A percentile compares a stretch with the other conserved stretches of the same genome.
Evolutionary conservation across 129 eudicot genomes (phyloP).

Genomic region (Glebionis coronaria): DNA sequence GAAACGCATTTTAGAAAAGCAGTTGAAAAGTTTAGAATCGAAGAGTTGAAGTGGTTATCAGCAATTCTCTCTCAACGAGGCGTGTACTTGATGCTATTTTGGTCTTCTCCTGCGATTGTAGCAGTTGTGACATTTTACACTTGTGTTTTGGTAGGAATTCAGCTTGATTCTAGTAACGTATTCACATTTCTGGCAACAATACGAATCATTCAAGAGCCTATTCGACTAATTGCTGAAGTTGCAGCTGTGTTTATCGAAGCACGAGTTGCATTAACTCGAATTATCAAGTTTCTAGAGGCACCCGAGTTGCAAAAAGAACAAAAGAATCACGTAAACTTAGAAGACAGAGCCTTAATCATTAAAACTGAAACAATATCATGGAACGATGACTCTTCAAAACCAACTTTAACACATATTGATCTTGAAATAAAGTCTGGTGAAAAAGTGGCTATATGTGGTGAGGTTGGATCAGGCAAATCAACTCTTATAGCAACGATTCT

Average conservation of each 20-base stretch:
- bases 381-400: constrained; percentile 39
- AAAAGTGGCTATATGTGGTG: constrained; percentile 74
- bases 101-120: constrained; percentile 46
- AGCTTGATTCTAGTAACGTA: constrained; percentile 43
- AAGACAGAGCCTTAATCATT: constrained; percentile 23
- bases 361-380: constrained; percentile 46
- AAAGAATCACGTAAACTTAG: constrained; percentile 5
- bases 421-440: constrained; percentile 37
- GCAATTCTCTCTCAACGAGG: constrained; percentile 42
- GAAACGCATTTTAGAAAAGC: constrained; percentile 51
- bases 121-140: constrained; percentile 49
- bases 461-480: constrained; percentile 78
- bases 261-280: constrained; percentile 49
- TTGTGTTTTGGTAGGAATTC: constrained; percentile 35
- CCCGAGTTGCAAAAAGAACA: constrained; percentile 46
- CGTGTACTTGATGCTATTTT: constrained; percentile 37
- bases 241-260: constrained; percentile 51
- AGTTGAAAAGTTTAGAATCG: constrained; percentile 28
- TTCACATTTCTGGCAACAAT: constrained; percentile 67
- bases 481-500: constrained; percentile 69
- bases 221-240: constrained; percentile 47
- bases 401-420: constrained; percentile 30
- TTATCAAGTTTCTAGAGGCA: constrained; percentile 56
- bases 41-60: constrained; percentile 39
- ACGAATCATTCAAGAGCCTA: constrained; percentile 53